Evolutionary conservation across 2,329 filamentous ascomycete species (phyloP).

Genomic region (Nothopassalora personata): DNA sequence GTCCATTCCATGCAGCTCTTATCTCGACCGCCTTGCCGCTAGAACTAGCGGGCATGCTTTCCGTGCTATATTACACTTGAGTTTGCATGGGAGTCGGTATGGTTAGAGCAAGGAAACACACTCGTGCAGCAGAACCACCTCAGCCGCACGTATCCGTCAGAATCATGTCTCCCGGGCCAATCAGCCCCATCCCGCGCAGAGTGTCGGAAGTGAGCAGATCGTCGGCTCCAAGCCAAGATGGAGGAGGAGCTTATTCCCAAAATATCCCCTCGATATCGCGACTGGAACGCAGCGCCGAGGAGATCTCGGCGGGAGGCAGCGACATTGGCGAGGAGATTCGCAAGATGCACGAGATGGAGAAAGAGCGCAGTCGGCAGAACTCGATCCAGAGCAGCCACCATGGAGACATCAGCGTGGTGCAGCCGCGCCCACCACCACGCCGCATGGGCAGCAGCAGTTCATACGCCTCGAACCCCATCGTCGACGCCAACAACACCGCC

Average conservation of each 20-base stretch:
- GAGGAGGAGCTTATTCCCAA: background rate
- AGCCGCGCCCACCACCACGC: background rate
- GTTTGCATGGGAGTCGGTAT: background rate
- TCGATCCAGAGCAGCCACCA: conserved; percentile 19
- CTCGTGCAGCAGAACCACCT: background rate
- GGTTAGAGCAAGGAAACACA: background rate
- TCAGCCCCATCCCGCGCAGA: background rate
- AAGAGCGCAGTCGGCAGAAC: conserved; percentile 23
- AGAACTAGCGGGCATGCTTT: background rate
- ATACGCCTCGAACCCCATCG: conserved; percentile 40
- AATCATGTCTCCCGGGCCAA: background rate
- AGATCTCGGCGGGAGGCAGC: conserved; percentile 61
- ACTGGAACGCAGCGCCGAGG: conserved; percentile 70
- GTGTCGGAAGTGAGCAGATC: background rate
- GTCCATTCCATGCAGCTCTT: background rate
- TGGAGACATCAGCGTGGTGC: conserved; percentile 3
- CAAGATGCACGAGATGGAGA: conserved; percentile 56
- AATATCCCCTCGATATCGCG: conserved; percentile 56
- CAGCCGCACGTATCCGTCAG: background rate
- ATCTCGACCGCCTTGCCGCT: background rate
- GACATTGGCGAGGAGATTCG: conserved; percentile 75
- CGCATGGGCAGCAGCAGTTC: conserved; percentile 37
- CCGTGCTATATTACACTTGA: background rate
- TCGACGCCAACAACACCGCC: conserved; percentile 62
- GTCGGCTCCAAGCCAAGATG: background rate